These are phyloP conservation scores for Ophiostoma populinum DNA, from an alignment of 2,329 filamentous ascomycete species.

Conservation along the genomic window DNA sequence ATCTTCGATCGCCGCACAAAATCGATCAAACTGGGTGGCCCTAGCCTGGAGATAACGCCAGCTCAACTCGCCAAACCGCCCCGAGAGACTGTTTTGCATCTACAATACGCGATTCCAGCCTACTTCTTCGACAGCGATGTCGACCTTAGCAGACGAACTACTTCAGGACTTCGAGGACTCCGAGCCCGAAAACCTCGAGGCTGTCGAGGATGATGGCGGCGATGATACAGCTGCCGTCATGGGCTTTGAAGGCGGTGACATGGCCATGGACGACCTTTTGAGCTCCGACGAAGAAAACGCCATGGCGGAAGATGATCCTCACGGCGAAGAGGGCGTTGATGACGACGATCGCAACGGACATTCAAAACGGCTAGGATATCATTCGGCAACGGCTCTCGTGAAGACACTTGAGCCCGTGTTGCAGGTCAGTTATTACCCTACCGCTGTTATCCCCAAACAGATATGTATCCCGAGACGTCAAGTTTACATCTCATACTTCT, in stretches of 20 bases:
- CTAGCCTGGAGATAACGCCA: no score
- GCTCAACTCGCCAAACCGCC: no score
- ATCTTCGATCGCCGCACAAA: not conserved
- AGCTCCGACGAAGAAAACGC: conserved; percentile 41
- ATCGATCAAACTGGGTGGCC: no score
- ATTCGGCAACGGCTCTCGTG: no score
- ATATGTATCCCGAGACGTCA: conserved; percentile 22
- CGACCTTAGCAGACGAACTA: conserved; percentile 81
- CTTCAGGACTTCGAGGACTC: conserved; percentile 82
- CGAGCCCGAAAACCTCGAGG: conserved; percentile 55
- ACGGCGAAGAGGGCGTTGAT: conserved; percentile 40
- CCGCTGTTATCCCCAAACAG: conserved; percentile 12
- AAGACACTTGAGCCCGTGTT: conserved; percentile 65
- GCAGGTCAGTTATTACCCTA: conserved; percentile 43
- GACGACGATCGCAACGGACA: no score
- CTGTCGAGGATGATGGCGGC: conserved; percentile 32
- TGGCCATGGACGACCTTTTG: conserved; percentile 43
- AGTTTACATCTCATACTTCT: conserved; percentile 42
- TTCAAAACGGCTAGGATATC: no score
- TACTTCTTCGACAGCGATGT: no score
- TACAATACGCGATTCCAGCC: no score
- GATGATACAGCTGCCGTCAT: conserved; percentile 23
- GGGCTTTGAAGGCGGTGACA: conserved; percentile 23
- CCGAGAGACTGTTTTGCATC: no score
- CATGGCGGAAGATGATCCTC: conserved; percentile 33